These are phyloP conservation scores for Chlorella variabilis DNA, from an alignment of 163 green algal species.

Conservation along the genomic window DNA sequence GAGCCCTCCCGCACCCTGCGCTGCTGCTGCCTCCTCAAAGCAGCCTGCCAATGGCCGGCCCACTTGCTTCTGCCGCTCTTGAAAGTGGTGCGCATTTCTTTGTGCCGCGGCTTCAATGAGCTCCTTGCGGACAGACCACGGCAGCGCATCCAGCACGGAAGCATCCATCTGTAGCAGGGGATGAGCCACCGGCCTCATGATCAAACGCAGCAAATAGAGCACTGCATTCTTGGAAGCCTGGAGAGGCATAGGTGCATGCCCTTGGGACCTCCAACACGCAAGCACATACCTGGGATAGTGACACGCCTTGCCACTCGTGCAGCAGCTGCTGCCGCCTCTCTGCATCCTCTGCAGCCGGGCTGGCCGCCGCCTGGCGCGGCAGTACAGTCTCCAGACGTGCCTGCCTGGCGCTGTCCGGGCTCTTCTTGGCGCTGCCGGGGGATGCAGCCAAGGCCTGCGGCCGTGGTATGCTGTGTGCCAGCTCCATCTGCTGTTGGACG, in stretches of 20 bases:
- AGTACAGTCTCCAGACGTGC: neutral
- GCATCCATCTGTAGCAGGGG: conserved; percentile 60
- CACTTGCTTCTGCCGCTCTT: neutral
- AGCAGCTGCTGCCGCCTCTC: conserved; percentile 7
- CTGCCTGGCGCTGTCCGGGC: neutral
- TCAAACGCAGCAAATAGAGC: neutral
- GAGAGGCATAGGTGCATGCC: too few relatives aligned
- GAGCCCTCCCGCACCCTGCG: neutral
- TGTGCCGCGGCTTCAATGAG: conserved; percentile 19
- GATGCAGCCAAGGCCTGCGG: too few relatives aligned
- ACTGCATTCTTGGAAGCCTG: neutral
- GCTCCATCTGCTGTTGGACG: neutral
- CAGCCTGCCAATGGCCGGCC: neutral
- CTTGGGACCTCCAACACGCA: too few relatives aligned
- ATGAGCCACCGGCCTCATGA: neutral
- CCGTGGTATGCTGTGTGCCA: too few relatives aligned
- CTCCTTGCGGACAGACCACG: conserved; percentile 51
- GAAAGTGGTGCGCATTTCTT: neutral
- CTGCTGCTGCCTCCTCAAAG: neutral
- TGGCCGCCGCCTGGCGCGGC: neutral
- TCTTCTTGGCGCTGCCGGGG: neutral
- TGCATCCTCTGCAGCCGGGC: neutral
- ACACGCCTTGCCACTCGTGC: conserved; percentile 13
- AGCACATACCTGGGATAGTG: conserved; percentile 33
- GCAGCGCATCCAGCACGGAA: conserved; percentile 57